phyloP scores from a whole-genome alignment of 1,284 basidiomycete genomes.

The Ceratobasidium sp. region DNA sequence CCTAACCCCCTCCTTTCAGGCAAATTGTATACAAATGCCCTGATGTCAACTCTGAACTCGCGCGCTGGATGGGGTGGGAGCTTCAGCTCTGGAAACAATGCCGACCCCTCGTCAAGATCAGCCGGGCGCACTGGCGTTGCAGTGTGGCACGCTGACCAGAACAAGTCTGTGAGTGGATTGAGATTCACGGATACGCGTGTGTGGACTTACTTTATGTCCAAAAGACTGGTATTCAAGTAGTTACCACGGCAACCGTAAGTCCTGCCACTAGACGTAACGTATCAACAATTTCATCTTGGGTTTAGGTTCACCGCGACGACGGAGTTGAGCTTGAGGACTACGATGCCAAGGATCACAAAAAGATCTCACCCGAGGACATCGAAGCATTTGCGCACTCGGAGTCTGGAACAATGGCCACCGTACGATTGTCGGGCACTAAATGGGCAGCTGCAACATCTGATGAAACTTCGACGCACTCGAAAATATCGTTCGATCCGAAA shows the following conservation, averaged over 20 bases:
- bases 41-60: conserved; percentile 35
- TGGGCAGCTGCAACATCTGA: conserved; percentile 18
- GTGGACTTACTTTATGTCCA: background rate
- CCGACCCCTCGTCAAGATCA: conserved; percentile 1
- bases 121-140: conserved; percentile 7
- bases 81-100: conserved; percentile 1
- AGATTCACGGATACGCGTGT: background rate
- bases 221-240: conserved; percentile 10
- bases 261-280: background rate
- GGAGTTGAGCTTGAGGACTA: conserved; percentile 27
- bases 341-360: background rate
- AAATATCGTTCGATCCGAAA: conserved; percentile 15
- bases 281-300: background rate
- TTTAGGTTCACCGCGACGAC: conserved; percentile 32
- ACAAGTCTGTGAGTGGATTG: conserved; percentile 11
- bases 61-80: conserved; percentile 34
- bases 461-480: conserved; percentile 26
- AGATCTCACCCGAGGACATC: background rate
- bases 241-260: conserved; percentile 34
- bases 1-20: background rate
- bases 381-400: background rate
- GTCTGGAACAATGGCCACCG: background rate
- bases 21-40: conserved; percentile 32
- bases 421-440: conserved; percentile 1
- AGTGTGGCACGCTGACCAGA: conserved; percentile 23